Percentiles rank a stretch among this genome's conserved stretches.
Conservation (phyloP, 2,329 filamentous ascomycete genomes). For the Epichloe hybrida region DNA sequence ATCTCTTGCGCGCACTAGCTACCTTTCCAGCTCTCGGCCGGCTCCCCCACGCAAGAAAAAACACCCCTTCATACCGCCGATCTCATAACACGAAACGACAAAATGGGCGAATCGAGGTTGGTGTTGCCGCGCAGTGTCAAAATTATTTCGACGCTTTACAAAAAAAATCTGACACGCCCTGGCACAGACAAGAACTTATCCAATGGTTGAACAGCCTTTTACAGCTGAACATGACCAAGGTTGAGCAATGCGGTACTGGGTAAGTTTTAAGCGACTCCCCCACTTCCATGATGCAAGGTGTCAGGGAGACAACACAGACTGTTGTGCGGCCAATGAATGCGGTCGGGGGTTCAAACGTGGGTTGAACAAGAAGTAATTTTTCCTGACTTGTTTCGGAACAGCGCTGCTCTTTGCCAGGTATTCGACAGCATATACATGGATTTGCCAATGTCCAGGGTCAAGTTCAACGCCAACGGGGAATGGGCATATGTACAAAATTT, state of each 20-base stretch:
- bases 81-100: slow-evolving; percentile 14
- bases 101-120: slow-evolving; percentile 36
- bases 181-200: slow-evolving; percentile 81
- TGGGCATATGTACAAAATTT: slow-evolving; percentile 98
- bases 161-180: slow-evolving; percentile 9
- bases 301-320: not conserved
- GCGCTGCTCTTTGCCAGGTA: slow-evolving; percentile 89
- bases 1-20: not conserved
- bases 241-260: slow-evolving; percentile 98
- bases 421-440: slow-evolving; percentile 98
- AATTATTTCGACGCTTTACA: not conserved
- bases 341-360: not conserved
- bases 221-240: slow-evolving; percentile 94
- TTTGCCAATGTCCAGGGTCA: slow-evolving; percentile 87
- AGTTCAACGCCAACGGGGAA: slow-evolving; percentile 96
- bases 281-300: slow-evolving; percentile 2
- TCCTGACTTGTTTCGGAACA: slow-evolving; percentile 23
- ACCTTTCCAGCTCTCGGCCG: not conserved
- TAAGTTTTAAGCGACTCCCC: slow-evolving; percentile 27
- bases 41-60: not conserved
- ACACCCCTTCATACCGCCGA: not conserved
- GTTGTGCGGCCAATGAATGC: not conserved
- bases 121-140: slow-evolving; percentile 9
- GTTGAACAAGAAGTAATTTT: not conserved
- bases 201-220: slow-evolving; percentile 96